Evolutionary conservation across 177 flowering plant species (phyloP).

Genomic region (Vitis hybrid): DNA sequence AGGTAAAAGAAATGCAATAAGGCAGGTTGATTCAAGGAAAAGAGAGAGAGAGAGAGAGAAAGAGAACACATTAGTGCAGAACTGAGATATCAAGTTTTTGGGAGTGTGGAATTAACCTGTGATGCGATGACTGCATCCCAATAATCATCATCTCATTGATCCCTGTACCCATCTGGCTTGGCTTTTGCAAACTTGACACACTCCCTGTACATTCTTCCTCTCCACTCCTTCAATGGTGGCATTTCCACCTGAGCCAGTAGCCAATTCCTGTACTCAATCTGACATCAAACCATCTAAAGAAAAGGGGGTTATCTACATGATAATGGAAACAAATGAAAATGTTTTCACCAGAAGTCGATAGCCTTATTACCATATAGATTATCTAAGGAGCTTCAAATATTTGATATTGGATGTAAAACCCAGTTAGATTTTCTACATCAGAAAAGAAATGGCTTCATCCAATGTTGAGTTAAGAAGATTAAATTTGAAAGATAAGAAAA

Average conservation of each 20-base stretch:
- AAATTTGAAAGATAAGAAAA: not conserved
- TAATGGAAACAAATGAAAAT: not conserved
- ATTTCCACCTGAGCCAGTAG: slow-evolving; percentile 24
- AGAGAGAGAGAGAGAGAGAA: no score
- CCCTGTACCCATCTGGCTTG: no score
- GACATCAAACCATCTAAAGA: not conserved
- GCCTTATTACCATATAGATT: not conserved
- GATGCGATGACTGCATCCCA: no score
- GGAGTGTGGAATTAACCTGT: no score
- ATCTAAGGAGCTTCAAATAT: not conserved
- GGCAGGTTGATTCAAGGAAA: no score
- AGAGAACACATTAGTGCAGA: no score
- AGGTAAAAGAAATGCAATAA: no score
- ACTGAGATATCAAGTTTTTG: no score
- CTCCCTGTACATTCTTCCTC: slow-evolving; percentile 1
- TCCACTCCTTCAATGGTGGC: slow-evolving; percentile 22
- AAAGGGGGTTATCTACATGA: not conserved
- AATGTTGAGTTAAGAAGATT: not conserved
- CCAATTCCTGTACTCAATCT: slow-evolving; percentile 33
- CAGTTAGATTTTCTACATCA: no score
- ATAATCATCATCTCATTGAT: no score
- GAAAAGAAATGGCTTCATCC: not conserved
- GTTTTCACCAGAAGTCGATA: not conserved
- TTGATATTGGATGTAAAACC: not conserved
- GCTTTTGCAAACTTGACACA: no score